These are phyloP conservation scores for Wickerhamiella hasegawae DNA, from an alignment of 805 yeast species.

Conservation along the genomic window DNA sequence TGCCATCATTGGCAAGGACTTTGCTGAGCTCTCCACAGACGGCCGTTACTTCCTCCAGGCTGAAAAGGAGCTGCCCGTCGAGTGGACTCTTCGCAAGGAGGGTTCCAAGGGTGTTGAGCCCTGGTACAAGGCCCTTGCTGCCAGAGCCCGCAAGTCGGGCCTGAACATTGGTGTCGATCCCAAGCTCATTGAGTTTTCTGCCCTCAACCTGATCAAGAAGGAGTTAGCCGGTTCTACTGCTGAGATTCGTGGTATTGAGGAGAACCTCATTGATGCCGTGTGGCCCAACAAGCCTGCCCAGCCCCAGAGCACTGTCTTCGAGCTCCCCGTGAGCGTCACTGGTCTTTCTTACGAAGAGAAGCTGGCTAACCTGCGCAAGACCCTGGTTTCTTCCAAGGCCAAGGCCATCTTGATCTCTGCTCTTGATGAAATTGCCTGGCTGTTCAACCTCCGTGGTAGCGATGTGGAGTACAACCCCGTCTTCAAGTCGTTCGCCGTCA, in stretches of 20 bases:
- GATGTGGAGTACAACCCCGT: slow-evolving; percentile 82
- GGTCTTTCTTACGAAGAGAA: slow-evolving; percentile 55
- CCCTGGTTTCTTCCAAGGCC: slow-evolving; percentile 16
- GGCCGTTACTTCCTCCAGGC: slow-evolving; percentile 94
- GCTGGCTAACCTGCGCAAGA: slow-evolving; percentile 27
- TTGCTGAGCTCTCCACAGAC: slow-evolving; percentile 78
- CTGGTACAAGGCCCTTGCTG: slow-evolving; percentile 70
- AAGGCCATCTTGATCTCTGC: slow-evolving; percentile 46
- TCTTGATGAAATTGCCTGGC: slow-evolving; percentile 84
- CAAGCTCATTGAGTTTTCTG: slow-evolving; percentile 38
- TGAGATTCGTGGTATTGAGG: slow-evolving; percentile 34
- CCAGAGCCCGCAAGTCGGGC: slow-evolving; percentile 32
- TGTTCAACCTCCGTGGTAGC: slow-evolving; percentile 65
- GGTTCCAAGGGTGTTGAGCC: slow-evolving; percentile 53
- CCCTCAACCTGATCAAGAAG: slow-evolving; percentile 18
- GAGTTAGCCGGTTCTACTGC: slow-evolving; percentile 24
- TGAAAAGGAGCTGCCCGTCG: slow-evolving; percentile 55
- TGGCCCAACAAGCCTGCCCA: slow-evolving; percentile 66
- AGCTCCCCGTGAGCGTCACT: slow-evolving; percentile 36
- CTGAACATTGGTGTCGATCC: slow-evolving; percentile 73
- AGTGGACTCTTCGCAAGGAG: slow-evolving; percentile 71
- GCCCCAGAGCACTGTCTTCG: slow-evolving; percentile 32
- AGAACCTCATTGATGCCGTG: slow-evolving; percentile 57
- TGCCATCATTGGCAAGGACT: slow-evolving; percentile 58
- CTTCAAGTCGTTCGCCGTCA: slow-evolving; percentile 52